Evolutionary conservation across 1,284 basidiomycete genomes (phyloP).

Genomic region (Ceratobasidium sp.): DNA sequence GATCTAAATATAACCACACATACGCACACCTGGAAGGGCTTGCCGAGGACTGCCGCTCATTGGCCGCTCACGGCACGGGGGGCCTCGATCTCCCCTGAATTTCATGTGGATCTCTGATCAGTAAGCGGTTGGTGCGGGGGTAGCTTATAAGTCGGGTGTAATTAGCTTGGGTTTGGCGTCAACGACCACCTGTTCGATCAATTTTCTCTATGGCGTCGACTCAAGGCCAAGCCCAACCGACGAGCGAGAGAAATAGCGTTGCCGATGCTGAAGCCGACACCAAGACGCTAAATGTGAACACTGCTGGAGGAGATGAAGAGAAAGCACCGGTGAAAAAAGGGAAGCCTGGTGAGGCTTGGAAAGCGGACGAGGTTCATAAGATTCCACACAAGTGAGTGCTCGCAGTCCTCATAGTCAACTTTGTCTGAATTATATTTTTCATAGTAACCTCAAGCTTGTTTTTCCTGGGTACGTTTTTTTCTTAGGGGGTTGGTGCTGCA

Average conservation of each 20-base stretch:
- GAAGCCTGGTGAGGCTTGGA: constrained; percentile 46
- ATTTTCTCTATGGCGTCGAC: constrained; percentile 18
- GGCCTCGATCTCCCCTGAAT: too few species aligned
- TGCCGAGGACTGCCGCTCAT: too few species aligned
- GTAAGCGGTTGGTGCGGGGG: too few species aligned
- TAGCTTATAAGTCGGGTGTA: too few species aligned
- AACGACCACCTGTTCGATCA: neutral
- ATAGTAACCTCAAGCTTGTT: constrained; percentile 64
- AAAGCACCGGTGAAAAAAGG: constrained; percentile 23
- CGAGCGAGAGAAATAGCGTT: constrained; percentile 20
- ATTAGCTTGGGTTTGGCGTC: too few species aligned
- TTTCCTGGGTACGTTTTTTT: constrained; percentile 52
- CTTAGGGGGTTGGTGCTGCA: constrained; percentile 2
- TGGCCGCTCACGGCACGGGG: too few species aligned
- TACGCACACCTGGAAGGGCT: too few species aligned
- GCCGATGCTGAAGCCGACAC: constrained; percentile 24
- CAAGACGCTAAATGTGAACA: constrained; percentile 19
- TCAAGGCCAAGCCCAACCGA: constrained; percentile 12
- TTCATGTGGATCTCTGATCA: too few species aligned
- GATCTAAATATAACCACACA: too few species aligned
- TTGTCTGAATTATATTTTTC: constrained; percentile 21
- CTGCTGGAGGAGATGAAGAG: constrained; percentile 5
- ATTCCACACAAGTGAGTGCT: constrained; percentile 49
- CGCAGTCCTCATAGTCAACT: neutral
- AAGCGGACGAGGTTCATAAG: constrained; percentile 45